Evolutionary conservation across 805 yeast genomes (phyloP), one percentile per base, ranked within the genome.

Genomic region (Kurtzmaniella fragi): DNA sequence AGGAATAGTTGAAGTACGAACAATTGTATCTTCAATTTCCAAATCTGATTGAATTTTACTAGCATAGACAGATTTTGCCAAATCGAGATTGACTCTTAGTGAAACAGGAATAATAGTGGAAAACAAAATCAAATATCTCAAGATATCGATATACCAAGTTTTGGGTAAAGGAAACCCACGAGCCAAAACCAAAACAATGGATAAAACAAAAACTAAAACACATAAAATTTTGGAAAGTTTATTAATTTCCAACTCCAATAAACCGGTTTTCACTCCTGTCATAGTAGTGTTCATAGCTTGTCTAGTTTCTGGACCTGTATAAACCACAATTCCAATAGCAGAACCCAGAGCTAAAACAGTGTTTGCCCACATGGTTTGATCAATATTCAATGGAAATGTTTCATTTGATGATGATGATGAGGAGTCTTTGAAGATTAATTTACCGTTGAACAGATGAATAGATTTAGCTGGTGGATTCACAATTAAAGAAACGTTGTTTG

Each of bases 71-170:
- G 96, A 82, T 59, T 93, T 93, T 8, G 96, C 99, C 54, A 93
- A 75, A 59, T 93, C 99, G 31, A 93, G 67, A 58, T 93, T 93
- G 30, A 93, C 99, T 50, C 99, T 75, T 42, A 93, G 71, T 1
- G 96, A 86, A 8, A 93, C 99, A 0, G 99, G 99, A 35, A 93
- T 93, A 52, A 93, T 93, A 2, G 98, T 84, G 5, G 96, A 88
- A 53, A 93, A 93, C 37, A 93, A 69, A 57, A 93, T 93, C 49
- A 93, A 71, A 53, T 90, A 93, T 50, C 96, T 75, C 84, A 91
- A 76, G 12, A 91, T 77, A 53, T 93, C 95, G 38, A 93, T 73
- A 60, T 89, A 90, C 99, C 99, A 93, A 37, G 76, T 77, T 28
- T 55, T 44, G 32, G 68, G 65, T 37, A 64, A 52, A 1, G 74